Base-by-base conservation (phyloP, 2,329 filamentous ascomycete species). In the Penicillium sp. region DNA sequence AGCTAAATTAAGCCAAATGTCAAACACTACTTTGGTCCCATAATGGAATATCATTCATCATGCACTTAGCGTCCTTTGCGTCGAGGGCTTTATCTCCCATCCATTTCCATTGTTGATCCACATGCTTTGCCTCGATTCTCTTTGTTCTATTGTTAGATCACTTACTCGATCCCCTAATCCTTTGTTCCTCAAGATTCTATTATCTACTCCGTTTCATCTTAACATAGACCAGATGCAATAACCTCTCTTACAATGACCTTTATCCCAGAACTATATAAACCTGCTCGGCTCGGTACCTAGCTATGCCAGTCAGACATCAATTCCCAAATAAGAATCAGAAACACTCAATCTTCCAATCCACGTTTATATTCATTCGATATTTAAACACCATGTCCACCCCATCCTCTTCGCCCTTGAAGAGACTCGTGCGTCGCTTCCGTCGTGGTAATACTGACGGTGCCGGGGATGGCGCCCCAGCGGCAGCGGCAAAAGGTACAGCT, bases 181-280 rank as follows among this genome's bases (percentile, higher is more conserved):
- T n/a, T 48, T 38, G 45, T 38, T 19, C n/a, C 22, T 16, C 8
- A 4, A 22, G 25, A 5, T 14, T 16, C 5, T 38, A 19, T n/a
- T 42, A 5, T 16, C 25, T n/a, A 4, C 10, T 50, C 12, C 14
- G 14, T 41, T 41, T 26, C 14, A 50, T 41, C 26, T 42, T 16
- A 31, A 42, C 3, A 33, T 31, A 50, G 47, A 42, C 14, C 4
- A 11, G 14, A 30, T 25, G 26, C 25, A 31, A 31, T 6, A 3
- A 3, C n/a, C 4, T 38, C 25, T 49, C 46, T 16, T 16, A 16
- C 2, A 12, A n/a, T 14, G 2, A 3, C 35, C 46, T 28, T 17
- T 25, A n/a, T 16, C 14, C 14, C 17, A 12, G 26, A 9, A n/a
- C 17, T 50, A 50, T 50, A 50, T 50, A 50, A 42, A 22, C 5